A percentile compares a stretch with the other conserved stretches of the same genome.
Conservation (phyloP, 1,139 yeast species). For the Pichiaceae sp. region DNA sequence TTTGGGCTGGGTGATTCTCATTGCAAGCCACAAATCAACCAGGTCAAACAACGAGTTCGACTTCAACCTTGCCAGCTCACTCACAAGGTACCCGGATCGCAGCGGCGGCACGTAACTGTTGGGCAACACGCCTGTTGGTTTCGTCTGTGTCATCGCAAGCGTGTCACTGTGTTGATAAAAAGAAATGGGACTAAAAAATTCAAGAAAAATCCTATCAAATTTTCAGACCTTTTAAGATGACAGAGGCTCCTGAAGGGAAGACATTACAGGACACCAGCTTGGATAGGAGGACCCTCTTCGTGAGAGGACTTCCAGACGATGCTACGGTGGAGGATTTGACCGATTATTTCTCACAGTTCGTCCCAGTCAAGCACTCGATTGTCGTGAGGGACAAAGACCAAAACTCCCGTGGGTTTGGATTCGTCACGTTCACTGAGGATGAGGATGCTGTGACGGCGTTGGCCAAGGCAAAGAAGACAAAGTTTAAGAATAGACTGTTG, state of each 20-base stretch:
- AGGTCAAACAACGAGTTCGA: slow-evolving; percentile 22
- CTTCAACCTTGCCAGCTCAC: slow-evolving; percentile 19
- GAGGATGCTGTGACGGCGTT: slow-evolving; percentile 81
- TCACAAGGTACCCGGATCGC: slow-evolving; percentile 14
- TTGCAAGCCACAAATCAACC: slow-evolving; percentile 23
- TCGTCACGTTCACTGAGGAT: slow-evolving; percentile 79
- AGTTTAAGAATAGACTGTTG: slow-evolving; percentile 51
- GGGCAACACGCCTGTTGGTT: slow-evolving; percentile 10
- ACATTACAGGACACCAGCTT: slow-evolving; percentile 23
- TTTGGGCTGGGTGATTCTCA: slow-evolving; percentile 22
- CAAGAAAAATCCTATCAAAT: background rate
- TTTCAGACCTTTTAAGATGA: background rate
- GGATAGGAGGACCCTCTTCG: slow-evolving; percentile 67
- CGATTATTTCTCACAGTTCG: slow-evolving; percentile 81
- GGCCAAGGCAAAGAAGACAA: slow-evolving; percentile 50
- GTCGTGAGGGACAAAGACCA: slow-evolving; percentile 74
- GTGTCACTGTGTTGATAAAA: background rate
- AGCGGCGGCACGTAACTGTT: slow-evolving; percentile 23
- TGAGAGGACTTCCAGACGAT: slow-evolving; percentile 71
- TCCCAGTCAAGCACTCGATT: slow-evolving; percentile 93
- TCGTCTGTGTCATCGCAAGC: background rate
- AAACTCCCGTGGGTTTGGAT: slow-evolving; percentile 87
- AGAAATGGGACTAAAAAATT: background rate
- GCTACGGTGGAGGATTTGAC: slow-evolving; percentile 78
- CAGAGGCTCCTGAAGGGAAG: background rate